Conservation (phyloP, 2,329 filamentous ascomycete species). For the Paecilomyces formosus region DNA sequence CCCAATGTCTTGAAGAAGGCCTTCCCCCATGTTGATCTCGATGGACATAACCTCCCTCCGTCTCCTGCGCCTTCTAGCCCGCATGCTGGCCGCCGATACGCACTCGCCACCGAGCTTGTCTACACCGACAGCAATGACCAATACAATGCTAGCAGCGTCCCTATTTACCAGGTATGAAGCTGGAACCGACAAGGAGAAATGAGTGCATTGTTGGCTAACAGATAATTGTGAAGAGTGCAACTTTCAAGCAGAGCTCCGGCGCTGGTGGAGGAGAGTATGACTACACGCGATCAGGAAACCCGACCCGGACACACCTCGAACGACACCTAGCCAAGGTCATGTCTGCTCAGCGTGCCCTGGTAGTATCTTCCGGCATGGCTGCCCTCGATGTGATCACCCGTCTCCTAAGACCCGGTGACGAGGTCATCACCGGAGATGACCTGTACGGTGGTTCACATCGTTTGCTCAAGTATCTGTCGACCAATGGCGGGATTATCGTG, state of each 20-base stretch:
- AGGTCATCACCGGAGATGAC: slow-evolving; percentile 95
- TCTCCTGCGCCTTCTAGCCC: slow-evolving; percentile 92
- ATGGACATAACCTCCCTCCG: slow-evolving; percentile 78
- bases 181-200: background rate
- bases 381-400: slow-evolving; percentile 94
- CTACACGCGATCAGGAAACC: slow-evolving; percentile 96
- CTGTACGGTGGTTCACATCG: slow-evolving; percentile 94
- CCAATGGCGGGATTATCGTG: slow-evolving; percentile 84
- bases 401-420: slow-evolving; percentile 81
- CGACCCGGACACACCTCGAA: slow-evolving; percentile 91
- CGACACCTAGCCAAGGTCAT: slow-evolving; percentile 98
- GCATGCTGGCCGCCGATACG: slow-evolving; percentile 77
- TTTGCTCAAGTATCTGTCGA: slow-evolving; percentile 82
- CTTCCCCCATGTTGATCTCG: slow-evolving; percentile 61
- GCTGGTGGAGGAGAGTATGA: slow-evolving; percentile 85
- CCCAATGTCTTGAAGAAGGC: slow-evolving; percentile 39
- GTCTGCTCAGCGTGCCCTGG: slow-evolving; percentile 83
- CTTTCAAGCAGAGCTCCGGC: slow-evolving; percentile 87
- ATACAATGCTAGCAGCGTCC: slow-evolving; percentile 91
- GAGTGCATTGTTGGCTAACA: background rate
- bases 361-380: slow-evolving; percentile 95
- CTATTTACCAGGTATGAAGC: slow-evolving; percentile 72
- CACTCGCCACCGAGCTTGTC: slow-evolving; percentile 89
- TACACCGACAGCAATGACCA: slow-evolving; percentile 95
- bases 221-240: slow-evolving; percentile 60